Conservation (phyloP, 768 basidiomycete species). For the Fistulinella prunicolor region DNA sequence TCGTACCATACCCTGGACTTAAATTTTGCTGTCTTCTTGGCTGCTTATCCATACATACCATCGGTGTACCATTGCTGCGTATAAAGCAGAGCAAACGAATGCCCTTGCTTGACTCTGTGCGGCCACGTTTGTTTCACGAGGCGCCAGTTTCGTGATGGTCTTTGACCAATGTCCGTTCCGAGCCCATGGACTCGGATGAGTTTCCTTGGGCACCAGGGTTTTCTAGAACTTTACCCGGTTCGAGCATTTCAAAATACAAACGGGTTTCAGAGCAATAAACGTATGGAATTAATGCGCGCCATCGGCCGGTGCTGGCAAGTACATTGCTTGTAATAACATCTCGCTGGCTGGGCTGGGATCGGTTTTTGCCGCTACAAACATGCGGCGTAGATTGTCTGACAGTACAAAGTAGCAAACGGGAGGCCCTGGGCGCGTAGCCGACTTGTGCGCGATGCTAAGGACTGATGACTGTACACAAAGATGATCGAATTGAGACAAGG, state of each 20-base stretch:
- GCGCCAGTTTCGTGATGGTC: neutral
- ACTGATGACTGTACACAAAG: too few species aligned
- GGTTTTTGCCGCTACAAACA: too few species aligned
- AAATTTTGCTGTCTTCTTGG: slow-evolving; percentile 21
- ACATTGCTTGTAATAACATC: too few species aligned
- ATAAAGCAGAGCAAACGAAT: slow-evolving; percentile 7
- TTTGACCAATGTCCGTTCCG: slow-evolving; percentile 2
- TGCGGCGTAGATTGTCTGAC: too few species aligned
- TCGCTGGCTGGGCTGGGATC: too few species aligned
- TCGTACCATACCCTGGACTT: slow-evolving; percentile 8
- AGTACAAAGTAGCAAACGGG: too few species aligned
- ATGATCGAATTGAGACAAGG: neutral
- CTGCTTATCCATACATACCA: slow-evolving; percentile 4
- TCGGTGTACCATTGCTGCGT: slow-evolving; percentile 8
- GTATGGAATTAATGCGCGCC: too few species aligned
- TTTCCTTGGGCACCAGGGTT: neutral
- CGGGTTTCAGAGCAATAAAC: too few species aligned
- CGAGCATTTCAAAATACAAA: neutral
- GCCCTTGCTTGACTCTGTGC: slow-evolving; percentile 3
- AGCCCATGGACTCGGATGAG: too few species aligned
- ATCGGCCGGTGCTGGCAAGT: too few species aligned
- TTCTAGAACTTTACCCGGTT: neutral
- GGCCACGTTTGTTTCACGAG: slow-evolving; percentile 8
- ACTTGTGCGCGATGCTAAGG: too few species aligned
- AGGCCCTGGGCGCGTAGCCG: too few species aligned